Evolutionary conservation across 768 basidiomycete species (phyloP), one percentile per base, ranked within the genome.

Genomic region (Phallus indusiatus): DNA sequence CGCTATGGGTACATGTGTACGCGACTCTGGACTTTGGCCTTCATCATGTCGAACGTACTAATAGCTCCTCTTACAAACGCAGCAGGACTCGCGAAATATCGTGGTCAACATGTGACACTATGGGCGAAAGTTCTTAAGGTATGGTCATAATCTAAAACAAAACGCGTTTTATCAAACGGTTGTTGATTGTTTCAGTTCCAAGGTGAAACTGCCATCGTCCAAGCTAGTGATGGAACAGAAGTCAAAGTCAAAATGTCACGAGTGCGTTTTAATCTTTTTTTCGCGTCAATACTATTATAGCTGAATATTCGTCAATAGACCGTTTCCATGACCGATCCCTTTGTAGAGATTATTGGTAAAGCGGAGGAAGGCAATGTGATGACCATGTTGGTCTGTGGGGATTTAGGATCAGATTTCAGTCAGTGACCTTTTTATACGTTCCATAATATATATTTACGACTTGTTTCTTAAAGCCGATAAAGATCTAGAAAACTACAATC

Each of bases 181-280:
- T 28, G 28, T 28, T 54, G n/a, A 36, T 53, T 28, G n/a, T 36
- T 37, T n/a, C 56, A 78, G 71, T 66, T 68, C 52, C 67, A 78
- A 35, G 75, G 74, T 17, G 76, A 76, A 14, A 68, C 69, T 2
- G 78, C 81, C 12, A 76, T 80, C 2, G 84, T 90, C 12, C 76
- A 84, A 61, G 80, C 87, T 0, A 76, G 77, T 48, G 90, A 91
- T 65, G 85, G 82, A 1, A 83, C 81, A 0, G 73, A 89, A 66
- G 81, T 86, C 7, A 72, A 70, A 21, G 70, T 86, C 18, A 65
- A 66, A 14, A 64, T 81, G n/a, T 61, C 63, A 3, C 62, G 68
- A 59, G 84, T 83, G 52, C n/a, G 65, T 72, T 57, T 28, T 61
- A 42, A 36, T 34, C 21, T n/a, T 34, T 46, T 34, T 36, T 16